Evolutionary conservation across 2,329 filamentous ascomycete species (phyloP), one percentile per base, ranked within the genome.

Genomic region (Apiospora saccharicola): DNA sequence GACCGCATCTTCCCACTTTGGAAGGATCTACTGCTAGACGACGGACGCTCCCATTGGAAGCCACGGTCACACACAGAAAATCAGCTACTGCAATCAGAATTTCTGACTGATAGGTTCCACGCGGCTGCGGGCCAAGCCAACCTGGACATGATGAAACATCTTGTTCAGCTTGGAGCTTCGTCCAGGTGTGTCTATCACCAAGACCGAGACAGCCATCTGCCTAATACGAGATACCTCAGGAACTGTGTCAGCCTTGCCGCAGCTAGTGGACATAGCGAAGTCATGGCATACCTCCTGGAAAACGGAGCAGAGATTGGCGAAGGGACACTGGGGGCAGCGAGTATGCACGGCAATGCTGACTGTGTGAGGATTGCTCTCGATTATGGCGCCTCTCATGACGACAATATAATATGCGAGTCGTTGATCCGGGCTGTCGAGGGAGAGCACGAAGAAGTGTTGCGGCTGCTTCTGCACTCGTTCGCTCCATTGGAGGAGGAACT

Each of bases 141-240:
- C 10, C 61, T 67, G 26, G 61, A 16, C 34, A n/a, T 41, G 34
- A 67, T 67, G 61, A 67, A 67, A 16, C 41, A 67, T 34, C 30
- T 67, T 43, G 61, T 67, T 16, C 30, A 12, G 61, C 61, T 67
- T 41, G 61, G 61, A 43, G 14, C 30, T 24, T 34, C 30, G 12
- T 30, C 26, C 26, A 30, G 26, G 26, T 30, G 26, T 30, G 2
- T 30, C 26, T 4, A 30, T 30, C 26, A 30, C 4, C 26, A 30
- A 30, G 26, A 30, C 4, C 26, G 4, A 30, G 26, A 30, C 26
- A 30, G 26, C 26, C 26, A 30, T 30, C 26, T 4, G 26, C 26
- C 14, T 13, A 16, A 41, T 30, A 30, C 4, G 4, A 4, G 26
- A 30, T 30, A 30, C 26, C 26, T 30, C 26, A 30, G 26, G 26